These are phyloP conservation scores for Prunus salicina DNA, from an alignment of 306 rosid genomes.

Conservation along the genomic window DNA sequence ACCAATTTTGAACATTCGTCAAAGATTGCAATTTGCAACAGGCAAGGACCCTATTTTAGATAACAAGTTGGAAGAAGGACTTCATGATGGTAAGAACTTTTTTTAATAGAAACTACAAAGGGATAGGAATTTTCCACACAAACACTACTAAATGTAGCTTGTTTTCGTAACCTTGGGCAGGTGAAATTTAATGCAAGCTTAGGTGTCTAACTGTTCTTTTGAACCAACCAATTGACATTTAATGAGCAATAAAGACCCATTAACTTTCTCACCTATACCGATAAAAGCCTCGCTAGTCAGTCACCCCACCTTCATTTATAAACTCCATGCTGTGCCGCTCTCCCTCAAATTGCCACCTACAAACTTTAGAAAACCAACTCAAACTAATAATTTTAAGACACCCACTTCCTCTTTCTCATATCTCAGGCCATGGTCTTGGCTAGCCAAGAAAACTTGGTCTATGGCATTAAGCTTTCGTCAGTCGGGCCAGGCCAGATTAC, in stretches of 20 bases:
- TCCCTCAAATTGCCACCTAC: background rate
- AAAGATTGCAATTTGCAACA: too few relatives aligned
- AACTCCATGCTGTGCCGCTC: background rate
- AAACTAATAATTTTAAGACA: background rate
- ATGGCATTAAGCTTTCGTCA: conserved; percentile 49
- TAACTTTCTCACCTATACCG: background rate
- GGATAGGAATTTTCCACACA: fast-evolving
- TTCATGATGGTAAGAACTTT: too few relatives aligned
- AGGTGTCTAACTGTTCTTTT: background rate
- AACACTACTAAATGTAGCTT: too few relatives aligned
- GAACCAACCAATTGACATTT: background rate
- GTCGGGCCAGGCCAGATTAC: conserved; percentile 50
- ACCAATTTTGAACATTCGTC: too few relatives aligned
- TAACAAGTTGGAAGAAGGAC: too few relatives aligned
- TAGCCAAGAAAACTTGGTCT: conserved; percentile 31
- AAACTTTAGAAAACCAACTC: background rate
- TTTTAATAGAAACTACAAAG: too few relatives aligned
- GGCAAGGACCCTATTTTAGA: too few relatives aligned
- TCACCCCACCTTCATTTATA: background rate
- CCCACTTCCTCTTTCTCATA: background rate
- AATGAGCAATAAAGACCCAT: background rate
- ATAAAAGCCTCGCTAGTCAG: background rate
- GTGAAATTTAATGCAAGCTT: background rate
- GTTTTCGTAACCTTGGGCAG: background rate
- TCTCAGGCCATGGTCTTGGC: conserved; percentile 35